Conservation (phyloP, 2,329 filamentous ascomycete species). For the Alternaria sp. region DNA sequence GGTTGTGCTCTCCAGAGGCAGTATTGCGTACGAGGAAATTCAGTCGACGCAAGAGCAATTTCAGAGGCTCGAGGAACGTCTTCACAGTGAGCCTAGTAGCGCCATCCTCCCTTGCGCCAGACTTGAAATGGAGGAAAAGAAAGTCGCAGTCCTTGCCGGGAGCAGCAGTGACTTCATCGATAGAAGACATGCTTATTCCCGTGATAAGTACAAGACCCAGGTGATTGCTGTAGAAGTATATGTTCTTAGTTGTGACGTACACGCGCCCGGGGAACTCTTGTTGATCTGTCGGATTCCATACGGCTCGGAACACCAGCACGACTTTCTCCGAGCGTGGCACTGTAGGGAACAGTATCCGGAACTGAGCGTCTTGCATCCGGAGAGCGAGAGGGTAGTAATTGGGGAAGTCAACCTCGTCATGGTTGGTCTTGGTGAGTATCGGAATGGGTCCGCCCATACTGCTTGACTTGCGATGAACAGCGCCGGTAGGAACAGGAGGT, state of each 20-base stretch:
- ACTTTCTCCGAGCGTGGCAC: conserved; percentile 79
- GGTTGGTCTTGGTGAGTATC: conserved; percentile 21
- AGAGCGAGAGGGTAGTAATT: conserved; percentile 81
- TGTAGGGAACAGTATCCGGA: conserved; percentile 86
- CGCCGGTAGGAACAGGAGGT: conserved; percentile 16
- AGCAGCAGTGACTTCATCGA: conserved; percentile 88
- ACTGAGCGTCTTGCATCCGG: conserved; percentile 88
- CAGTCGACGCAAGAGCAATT: conserved; percentile 79
- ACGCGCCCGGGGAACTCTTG: conserved; percentile 83
- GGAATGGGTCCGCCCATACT: conserved; percentile 56
- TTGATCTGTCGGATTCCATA: conserved; percentile 79
- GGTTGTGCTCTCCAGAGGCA: conserved; percentile 71
- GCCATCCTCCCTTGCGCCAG: conserved; percentile 65
- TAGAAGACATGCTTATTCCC: conserved; percentile 73
- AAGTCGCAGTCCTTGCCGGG: conserved; percentile 93
- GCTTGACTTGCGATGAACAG: conserved; percentile 62
- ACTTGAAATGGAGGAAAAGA: conserved; percentile 80
- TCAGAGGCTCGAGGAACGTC: conserved; percentile 87
- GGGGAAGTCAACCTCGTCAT: conserved; percentile 65
- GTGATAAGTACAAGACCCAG: conserved; percentile 89
- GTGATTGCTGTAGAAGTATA: conserved; percentile 97
- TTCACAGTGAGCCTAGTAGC: conserved; percentile 84
- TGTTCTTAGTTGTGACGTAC: conserved; percentile 83
- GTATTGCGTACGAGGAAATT: conserved; percentile 85
- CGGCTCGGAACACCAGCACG: conserved; percentile 89